Conservation (phyloP, 2,329 filamentous ascomycete species). For the Cadophora luteo-olivacea region DNA sequence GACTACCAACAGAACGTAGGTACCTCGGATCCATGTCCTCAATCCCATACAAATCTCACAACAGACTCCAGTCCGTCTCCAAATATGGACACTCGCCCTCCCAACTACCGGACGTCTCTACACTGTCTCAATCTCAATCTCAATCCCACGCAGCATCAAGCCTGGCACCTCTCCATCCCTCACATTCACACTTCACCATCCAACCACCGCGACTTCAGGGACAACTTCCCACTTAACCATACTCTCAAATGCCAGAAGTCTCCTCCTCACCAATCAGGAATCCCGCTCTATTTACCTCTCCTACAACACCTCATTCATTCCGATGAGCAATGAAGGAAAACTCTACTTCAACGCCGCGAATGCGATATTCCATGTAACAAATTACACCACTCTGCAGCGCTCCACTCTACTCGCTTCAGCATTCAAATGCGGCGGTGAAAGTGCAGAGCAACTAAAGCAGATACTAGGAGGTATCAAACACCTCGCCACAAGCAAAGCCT, state of each 20-base stretch:
- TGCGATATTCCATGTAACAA: not conserved
- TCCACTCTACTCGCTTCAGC: not conserved
- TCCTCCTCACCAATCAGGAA: not conserved
- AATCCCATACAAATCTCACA: not conserved
- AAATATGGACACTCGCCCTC: conserved; percentile 6
- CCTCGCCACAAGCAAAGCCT: not conserved
- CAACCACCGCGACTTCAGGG: not conserved
- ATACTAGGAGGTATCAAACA: not conserved
- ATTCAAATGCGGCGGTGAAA: not conserved
- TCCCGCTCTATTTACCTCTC: conserved; percentile 2
- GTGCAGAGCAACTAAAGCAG: not conserved
- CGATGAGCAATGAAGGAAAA: not conserved
- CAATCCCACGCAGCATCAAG: not conserved
- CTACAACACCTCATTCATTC: not conserved
- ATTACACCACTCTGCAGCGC: not conserved
- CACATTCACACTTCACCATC: not conserved
- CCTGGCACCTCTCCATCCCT: not conserved
- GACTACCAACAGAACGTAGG: not conserved
- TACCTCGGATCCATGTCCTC: not conserved
- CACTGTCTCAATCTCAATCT: not conserved
- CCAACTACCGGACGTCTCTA: not conserved
- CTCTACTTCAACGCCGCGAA: not conserved
- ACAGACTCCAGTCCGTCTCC: not conserved
- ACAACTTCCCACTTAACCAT: not conserved
- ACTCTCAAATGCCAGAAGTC: not conserved